These are phyloP conservation scores for Diaporthe velutina DNA, from an alignment of 2,329 filamentous ascomycete species.

Conservation along the genomic window DNA sequence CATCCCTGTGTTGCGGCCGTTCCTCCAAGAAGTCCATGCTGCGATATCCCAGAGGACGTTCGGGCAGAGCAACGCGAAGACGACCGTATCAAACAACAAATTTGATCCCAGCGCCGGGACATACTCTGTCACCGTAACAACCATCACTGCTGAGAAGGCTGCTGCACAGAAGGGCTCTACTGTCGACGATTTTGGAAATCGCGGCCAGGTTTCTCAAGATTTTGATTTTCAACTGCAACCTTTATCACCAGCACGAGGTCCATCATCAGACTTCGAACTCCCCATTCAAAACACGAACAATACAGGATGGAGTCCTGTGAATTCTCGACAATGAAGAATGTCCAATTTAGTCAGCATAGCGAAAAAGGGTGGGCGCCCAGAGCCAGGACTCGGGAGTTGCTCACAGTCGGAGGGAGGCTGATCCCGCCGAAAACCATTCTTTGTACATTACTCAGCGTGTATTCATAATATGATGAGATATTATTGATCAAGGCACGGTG, in stretches of 20 bases:
- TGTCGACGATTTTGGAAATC: background rate
- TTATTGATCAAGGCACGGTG: background rate
- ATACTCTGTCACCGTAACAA: conserved; percentile 18
- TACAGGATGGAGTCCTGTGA: conserved; percentile 10
- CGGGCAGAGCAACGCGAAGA: background rate
- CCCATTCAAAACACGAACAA: background rate
- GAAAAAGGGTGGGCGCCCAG: background rate
- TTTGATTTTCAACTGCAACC: background rate
- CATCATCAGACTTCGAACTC: conserved; percentile 10
- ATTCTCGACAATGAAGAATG: background rate
- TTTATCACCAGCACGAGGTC: conserved; percentile 13
- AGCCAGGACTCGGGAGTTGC: conserved; percentile 16
- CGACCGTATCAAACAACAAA: conserved; percentile 8
- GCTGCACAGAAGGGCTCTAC: background rate
- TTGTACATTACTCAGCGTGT: conserved; percentile 5
- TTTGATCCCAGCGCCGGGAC: conserved; percentile 3
- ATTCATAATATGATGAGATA: conserved; percentile 7
- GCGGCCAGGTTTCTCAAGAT: background rate
- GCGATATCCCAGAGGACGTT: conserved; percentile 3
- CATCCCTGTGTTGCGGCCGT: conserved; percentile 29
- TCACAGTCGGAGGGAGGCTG: background rate
- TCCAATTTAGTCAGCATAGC: background rate
- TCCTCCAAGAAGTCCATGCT: conserved; percentile 22
- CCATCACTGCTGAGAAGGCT: background rate
- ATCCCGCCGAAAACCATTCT: background rate